Conservation (phyloP, 1,284 basidiomycete genomes). For the Melampsora americana region DNA sequence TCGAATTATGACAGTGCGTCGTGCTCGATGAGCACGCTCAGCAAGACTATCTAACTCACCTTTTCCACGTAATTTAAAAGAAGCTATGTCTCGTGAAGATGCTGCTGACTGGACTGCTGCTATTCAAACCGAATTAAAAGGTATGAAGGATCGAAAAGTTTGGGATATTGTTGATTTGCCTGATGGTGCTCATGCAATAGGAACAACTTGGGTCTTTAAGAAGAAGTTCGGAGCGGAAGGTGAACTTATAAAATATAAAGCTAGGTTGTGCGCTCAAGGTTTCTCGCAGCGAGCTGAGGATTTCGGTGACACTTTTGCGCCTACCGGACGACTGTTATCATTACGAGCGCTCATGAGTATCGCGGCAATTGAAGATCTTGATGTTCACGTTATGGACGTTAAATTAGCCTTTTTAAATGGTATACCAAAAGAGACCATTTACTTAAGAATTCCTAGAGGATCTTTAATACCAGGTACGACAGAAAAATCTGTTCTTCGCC, state of each 20-base stretch:
- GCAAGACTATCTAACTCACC: no score
- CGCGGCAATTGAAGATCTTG: no score
- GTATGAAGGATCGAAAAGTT: not conserved
- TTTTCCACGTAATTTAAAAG: no score
- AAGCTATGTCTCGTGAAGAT: no score
- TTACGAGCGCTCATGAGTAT: no score
- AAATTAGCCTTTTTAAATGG: not conserved
- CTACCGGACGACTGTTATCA: no score
- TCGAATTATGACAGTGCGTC: no score
- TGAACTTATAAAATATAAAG: no score
- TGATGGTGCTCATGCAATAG: not conserved
- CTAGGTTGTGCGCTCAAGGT: no score
- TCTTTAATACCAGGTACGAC: not conserved
- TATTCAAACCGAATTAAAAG: constrained; percentile 3
- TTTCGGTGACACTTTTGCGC: no score
- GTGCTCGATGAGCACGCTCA: no score
- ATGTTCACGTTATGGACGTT: not conserved
- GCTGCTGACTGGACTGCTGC: not conserved
- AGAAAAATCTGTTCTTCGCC: not conserved
- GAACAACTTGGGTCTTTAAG: not conserved
- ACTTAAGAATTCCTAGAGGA: not conserved
- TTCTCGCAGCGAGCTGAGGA: no score
- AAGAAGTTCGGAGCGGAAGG: constrained; percentile 8
- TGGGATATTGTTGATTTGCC: constrained; percentile 13
- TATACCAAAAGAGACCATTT: constrained; percentile 1